Percentiles rank a stretch among this genome's conserved stretches.
Evolutionary conservation across 73 alveolate species (phyloP).

Genomic region (Tetrahymena malaccensis): DNA sequence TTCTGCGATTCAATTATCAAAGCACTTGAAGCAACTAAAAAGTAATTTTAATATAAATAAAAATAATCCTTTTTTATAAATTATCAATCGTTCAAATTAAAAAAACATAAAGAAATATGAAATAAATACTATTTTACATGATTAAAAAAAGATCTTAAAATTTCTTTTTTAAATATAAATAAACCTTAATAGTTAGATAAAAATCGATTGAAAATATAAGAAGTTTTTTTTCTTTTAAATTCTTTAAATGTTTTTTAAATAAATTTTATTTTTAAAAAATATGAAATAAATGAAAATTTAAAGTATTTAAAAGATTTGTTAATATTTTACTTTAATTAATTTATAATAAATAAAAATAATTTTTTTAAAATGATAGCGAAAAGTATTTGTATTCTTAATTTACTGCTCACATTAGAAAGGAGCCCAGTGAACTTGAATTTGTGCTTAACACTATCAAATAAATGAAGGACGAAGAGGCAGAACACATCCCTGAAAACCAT

Average conservation of each 20-base stretch:
- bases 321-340: too few relatives aligned
- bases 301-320: too few relatives aligned
- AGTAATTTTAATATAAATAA: neutral
- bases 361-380: constrained; percentile 15
- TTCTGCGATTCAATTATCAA: constrained; percentile 65
- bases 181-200: too few relatives aligned
- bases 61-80: neutral
- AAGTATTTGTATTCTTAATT: constrained; percentile 56
- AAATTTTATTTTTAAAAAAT: neutral
- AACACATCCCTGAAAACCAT: constrained; percentile 52
- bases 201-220: too few relatives aligned
- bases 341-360: too few relatives aligned
- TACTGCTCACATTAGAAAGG: constrained; percentile 63
- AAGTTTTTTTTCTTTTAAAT: too few relatives aligned
- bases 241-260: too few relatives aligned
- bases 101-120: neutral
- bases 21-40: constrained; percentile 32
- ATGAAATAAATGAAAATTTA: too few relatives aligned
- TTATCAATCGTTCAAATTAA: constrained; percentile 6
- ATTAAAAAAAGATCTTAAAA: too few relatives aligned
- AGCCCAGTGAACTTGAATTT: constrained; percentile 70
- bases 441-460: constrained; percentile 51
- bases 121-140: too few relatives aligned
- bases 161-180: too few relatives aligned
- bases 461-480: constrained; percentile 51